Base-by-base conservation (phyloP, 2,329 filamentous ascomycete genomes). In the Talaromyces verruculosus region DNA sequence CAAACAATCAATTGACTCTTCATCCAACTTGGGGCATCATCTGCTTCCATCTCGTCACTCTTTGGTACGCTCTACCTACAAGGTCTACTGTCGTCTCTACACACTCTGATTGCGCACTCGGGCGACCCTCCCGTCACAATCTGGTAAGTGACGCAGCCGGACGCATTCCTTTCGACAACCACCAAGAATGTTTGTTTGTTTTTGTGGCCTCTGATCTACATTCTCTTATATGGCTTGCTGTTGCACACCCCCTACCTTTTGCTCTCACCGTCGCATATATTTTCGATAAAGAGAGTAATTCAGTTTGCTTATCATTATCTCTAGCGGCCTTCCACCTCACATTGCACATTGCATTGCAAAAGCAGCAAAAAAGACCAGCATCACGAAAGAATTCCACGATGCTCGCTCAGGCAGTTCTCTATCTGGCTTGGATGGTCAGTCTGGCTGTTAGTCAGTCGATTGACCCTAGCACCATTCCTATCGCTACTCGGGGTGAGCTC, bases 391-490 rank as follows among this genome's bases (percentile, higher is more conserved):
- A 59, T 41, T 59, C 57, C 74, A 67, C 69, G 69, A 64, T 74
- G 68, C 64, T 73, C 70, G 41, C 69, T 41, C 65, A 67, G 11
- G 53, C 68, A 59, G 62, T 71, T 25, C 65, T 81, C 25, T 69
- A 72, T 55, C 65, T 80, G 57, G 70, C 75, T 65, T 73, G 74
- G 33, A 65, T 75, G 53, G 71, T 67, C 19, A 68, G 72, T 49
- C 64, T 80, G 65, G 77, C 71, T 41, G 69, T 67, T 62, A 73
- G 76, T 71, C 83, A 78, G 66, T 70, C 68, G 35, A 73, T 83
- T 60, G 75, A 82, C 65, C 77, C 74, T 6, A 74, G 70, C 64
- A 74, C 71, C n/a, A 75, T 83, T 35, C 70, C 72, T 3, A 37
- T 72, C 13, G 45, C 71, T 2, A 80, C 77, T 8, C 77, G 77